Evolutionary conservation across 164 flowering plant species (phyloP), one percentile per base, ranked within the genome.

Genomic region (Echeveria elegans): DNA sequence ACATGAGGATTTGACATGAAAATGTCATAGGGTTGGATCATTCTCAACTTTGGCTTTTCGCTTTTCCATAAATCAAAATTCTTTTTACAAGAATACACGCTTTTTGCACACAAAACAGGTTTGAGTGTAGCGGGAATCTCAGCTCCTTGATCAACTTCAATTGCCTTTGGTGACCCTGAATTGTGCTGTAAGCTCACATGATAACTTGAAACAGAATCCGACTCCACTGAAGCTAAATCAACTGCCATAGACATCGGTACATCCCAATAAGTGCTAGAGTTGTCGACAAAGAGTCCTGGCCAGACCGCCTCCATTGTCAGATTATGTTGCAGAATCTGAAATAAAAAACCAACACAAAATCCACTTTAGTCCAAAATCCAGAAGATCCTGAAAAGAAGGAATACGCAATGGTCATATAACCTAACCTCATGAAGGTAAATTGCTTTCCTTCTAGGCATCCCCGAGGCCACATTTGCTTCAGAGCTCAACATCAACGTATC

Each of bases 251-350:
- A 71, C 9, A 84, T 75, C 28, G 98, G 98, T n/a, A 87, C 90
- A 75, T 87, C 96, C 98, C 96, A 90, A 69, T 86, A 92, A 36
- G 76, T 82, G 40, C 96, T 89, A 59, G 36, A 0, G 64, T 77
- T 72, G 74, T 88, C 94, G 14, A 88, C 80, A 74, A 87, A 90
- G 70, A 90, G 92, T 43, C 82, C 90, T 34, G 97, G 96, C 65
- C 74, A 85, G 62, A 72, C 79, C 68, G 88, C 88, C 76, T 87
- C 98, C 73, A 84, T 64, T 0, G 79, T 84, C 38, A 93, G 71
- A 73, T 87, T 73, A 71, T 90, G 96, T 36, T 70, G 66, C 6
- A 86, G 88, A 81, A 93, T 85, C 98, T 88, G 86, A 80, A 83
- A 77, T 21, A 2, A 30, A 37, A 24, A 21, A 63, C n/a, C n/a